A percentile compares a stretch with the other conserved stretches of the same genome.
Conservation (phyloP, 441 rosid genomes). For the Eruca vesicaria region DNA sequence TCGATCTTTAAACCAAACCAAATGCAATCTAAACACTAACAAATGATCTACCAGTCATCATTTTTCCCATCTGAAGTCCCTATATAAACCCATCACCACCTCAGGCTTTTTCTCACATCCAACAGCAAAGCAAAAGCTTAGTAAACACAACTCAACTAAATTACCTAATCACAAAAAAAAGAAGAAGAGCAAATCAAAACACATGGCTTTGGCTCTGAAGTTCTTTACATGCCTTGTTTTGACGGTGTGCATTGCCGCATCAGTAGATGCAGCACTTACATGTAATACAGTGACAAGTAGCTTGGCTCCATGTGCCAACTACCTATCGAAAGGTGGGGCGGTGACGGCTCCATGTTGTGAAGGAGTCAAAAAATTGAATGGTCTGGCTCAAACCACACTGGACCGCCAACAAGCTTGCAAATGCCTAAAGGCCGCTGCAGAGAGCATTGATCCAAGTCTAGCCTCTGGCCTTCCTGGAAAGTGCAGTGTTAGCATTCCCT, state of each 20-base stretch:
- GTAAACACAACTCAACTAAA: background rate
- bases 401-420: conserved; percentile 49
- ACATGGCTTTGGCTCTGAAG: conserved; percentile 21
- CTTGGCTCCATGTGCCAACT: conserved; percentile 16
- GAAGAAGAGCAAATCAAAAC: background rate
- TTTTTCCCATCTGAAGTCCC: background rate
- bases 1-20: background rate
- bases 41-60: background rate
- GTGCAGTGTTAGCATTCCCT: conserved; percentile 49
- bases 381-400: conserved; percentile 38
- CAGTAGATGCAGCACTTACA: conserved; percentile 32
- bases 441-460: background rate
- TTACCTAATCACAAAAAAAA: background rate
- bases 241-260: conserved; percentile 35
- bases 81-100: conserved; percentile 20
- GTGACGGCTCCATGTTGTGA: conserved; percentile 38
- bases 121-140: conserved; percentile 5
- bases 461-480: conserved; percentile 42
- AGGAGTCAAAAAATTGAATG: conserved; percentile 30
- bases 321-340: background rate
- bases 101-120: conserved; percentile 19
- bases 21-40: conserved; percentile 21
- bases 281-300: conserved; percentile 24
- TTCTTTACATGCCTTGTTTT: conserved; percentile 31
- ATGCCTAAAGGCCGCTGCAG: conserved; percentile 41